A percentile compares a stretch with the other conserved stretches of the same genome.
Evolutionary conservation across 2,329 filamentous ascomycete genomes (phyloP).

Genomic region (Aureobasidium sp.): DNA sequence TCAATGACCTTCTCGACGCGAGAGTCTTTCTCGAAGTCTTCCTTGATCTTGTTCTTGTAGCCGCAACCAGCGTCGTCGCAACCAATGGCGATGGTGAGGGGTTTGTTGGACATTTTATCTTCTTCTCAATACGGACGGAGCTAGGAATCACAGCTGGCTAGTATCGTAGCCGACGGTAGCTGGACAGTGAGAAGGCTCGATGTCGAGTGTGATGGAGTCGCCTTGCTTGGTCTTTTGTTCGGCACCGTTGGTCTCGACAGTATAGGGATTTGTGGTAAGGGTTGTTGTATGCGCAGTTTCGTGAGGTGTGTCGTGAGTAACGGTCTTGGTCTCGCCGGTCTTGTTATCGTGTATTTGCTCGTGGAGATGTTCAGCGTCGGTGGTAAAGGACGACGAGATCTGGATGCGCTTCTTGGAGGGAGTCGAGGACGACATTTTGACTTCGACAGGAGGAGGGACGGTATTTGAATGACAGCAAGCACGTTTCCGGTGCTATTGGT

Average conservation of each 20-base stretch:
- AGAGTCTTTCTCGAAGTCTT: constrained; percentile 59
- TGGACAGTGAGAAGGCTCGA: constrained; percentile 20
- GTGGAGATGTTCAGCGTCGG: constrained; percentile 31
- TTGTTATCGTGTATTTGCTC: constrained; percentile 32
- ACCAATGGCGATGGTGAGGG: constrained; percentile 57
- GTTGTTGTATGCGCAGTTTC: constrained; percentile 27
- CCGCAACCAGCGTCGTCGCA: constrained; percentile 65
- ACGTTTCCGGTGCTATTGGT: constrained; percentile 3
- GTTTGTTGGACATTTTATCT: constrained; percentile 18
- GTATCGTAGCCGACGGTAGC: constrained; percentile 26
- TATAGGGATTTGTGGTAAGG: constrained; percentile 32
- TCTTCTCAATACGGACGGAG: not conserved
- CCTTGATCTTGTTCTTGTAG: constrained; percentile 74
- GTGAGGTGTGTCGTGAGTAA: constrained; percentile 31
- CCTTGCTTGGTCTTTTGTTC: constrained; percentile 24
- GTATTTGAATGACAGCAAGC: not conserved
- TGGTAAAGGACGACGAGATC: constrained; percentile 13
- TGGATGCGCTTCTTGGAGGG: constrained; percentile 15
- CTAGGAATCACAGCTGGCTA: constrained; percentile 23
- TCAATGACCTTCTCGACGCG: constrained; percentile 64
- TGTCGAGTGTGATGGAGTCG: not conserved
- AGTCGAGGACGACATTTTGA: constrained; percentile 7
- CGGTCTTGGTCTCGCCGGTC: constrained; percentile 29
- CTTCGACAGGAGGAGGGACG: not conserved
- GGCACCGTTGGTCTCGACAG: constrained; percentile 26